Base-by-base conservation (phyloP, 139 green algal genomes). In the Chlorella sp. region DNA sequence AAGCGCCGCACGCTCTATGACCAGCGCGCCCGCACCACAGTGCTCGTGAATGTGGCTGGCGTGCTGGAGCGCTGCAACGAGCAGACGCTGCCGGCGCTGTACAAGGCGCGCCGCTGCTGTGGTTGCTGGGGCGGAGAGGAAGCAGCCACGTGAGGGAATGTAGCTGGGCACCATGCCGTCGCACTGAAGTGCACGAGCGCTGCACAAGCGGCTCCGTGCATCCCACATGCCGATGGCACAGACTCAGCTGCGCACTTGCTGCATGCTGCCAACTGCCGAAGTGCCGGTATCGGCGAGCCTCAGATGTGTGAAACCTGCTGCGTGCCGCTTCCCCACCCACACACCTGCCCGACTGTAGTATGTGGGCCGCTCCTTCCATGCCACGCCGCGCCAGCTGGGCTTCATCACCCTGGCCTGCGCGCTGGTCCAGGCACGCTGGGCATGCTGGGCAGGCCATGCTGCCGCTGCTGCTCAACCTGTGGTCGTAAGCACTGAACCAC, bases 51-150 rank as follows among this genome's bases (percentile, higher is more conserved):
- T 25, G 17, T 68, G 20, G 85, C 85, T 0, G 85, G 85, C 67
- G 71, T 88, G 3, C 71, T 88, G 67, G 85, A 88, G 55, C 64
- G 85, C 51, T 85, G 80, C 72, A 88, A 88, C 68, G 85, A 88
- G 55, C 78, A 86, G 74, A 88, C 85, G 17, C 65, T 88, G 85
- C 85, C 85, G 11, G 85, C 85, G 11, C 34, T 88, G 21, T 76
- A 78, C 80, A 68, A 60, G 39, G 44, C 36, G n/a, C 28, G 17
- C n/a, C 2, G 30, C 65, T 28, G 16, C 32, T 13, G 44, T n/a
- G n/a, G n/a, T n/a, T n/a, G n/a, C n/a, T n/a, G n/a, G n/a, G n/a
- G n/a, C n/a, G n/a, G n/a, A n/a, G n/a, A n/a, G n/a, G n/a, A n/a
- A n/a, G n/a, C n/a, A n/a, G n/a, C n/a, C n/a, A n/a, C n/a, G n/a